A percentile compares a stretch with the other conserved stretches of the same genome.
Evolutionary conservation across 305 asterid genomes (phyloP).

Genomic region (Petunia hybrid): DNA sequence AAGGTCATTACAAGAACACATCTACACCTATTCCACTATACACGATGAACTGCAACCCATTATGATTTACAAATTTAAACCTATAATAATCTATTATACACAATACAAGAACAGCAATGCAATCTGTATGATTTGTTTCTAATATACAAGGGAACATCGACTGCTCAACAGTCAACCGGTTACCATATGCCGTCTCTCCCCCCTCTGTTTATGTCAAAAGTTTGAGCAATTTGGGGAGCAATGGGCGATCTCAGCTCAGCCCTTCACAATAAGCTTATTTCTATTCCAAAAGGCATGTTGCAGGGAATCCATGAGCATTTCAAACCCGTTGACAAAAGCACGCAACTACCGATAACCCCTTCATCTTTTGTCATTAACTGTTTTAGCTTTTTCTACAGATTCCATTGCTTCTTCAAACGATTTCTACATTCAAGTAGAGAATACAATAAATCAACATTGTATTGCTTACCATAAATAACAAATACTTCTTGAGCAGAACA

Average conservation of each 20-base stretch:
- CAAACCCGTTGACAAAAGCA: neutral
- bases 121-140: neutral
- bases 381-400: constrained; percentile 69
- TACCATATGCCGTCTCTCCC: neutral
- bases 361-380: constrained; percentile 47
- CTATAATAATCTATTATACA: neutral
- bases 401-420: constrained; percentile 86
- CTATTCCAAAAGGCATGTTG: neutral
- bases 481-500: neutral
- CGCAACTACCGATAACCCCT: neutral
- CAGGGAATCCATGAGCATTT: neutral
- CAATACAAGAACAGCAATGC: neutral
- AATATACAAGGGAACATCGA: neutral
- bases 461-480: neutral
- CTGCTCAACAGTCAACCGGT: neutral
- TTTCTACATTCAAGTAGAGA: constrained; percentile 54
- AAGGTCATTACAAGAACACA: too few species aligned
- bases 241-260: neutral
- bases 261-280: neutral
- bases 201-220: neutral
- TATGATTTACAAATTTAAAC: too few species aligned
- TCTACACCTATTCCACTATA: too few species aligned
- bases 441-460: neutral
- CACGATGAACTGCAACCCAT: too few species aligned
- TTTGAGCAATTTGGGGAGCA: constrained; percentile 2